Conservation (phyloP, 768 basidiomycete species). For the Pisolithus albus region DNA sequence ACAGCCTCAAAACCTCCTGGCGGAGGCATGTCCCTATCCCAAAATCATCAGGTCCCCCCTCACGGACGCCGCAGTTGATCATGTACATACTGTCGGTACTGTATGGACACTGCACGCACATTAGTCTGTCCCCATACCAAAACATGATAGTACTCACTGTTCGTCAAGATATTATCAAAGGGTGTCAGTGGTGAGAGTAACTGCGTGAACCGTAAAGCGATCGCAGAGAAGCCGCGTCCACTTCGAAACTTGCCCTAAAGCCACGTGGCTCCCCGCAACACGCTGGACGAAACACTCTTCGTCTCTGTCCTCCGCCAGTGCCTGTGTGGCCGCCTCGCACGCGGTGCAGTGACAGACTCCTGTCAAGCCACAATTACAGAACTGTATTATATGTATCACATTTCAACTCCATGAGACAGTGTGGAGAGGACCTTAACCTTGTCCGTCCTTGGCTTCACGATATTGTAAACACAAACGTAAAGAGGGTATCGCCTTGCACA, state of each 20-base stretch:
- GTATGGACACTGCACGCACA: conserved; percentile 17
- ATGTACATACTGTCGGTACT: conserved; percentile 23
- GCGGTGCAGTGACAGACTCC: not conserved
- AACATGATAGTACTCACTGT: conserved; percentile 14
- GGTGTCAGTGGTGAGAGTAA: conserved; percentile 4
- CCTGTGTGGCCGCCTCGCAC: not conserved
- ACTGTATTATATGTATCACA: no score
- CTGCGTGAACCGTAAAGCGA: conserved; percentile 1
- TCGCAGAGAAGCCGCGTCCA: not conserved
- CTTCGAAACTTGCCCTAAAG: conserved; percentile 25
- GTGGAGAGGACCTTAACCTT: not conserved
- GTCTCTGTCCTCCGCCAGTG: no score
- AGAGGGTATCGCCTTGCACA: not conserved
- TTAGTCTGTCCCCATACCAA: not conserved
- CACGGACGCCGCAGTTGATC: conserved; percentile 6
- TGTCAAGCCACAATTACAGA: not conserved
- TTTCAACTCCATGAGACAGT: not conserved
- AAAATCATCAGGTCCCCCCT: conserved; percentile 6
- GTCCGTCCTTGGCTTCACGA: not conserved
- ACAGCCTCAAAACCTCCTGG: conserved; percentile 86
- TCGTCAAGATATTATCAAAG: not conserved
- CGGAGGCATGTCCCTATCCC: conserved; percentile 88
- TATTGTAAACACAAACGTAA: conserved; percentile 6
- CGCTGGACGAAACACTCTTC: no score
- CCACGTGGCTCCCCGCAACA: conserved; percentile 2